Conservation (phyloP, 805 yeast species). For the Saccharomyces jurei region DNA sequence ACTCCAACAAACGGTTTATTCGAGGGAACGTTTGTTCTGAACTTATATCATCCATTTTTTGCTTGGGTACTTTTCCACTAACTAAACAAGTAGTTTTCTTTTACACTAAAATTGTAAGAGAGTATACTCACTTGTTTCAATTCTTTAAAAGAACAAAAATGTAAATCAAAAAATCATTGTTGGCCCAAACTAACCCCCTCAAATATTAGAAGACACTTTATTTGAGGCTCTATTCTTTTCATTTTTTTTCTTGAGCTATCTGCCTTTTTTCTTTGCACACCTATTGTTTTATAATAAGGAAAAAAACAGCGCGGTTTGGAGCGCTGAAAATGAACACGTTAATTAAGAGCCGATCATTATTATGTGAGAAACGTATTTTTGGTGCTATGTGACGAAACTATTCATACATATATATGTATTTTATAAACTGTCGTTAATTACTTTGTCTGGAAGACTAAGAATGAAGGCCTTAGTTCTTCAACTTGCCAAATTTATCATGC, state of each 20-base stretch:
- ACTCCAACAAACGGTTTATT: slow-evolving; percentile 36
- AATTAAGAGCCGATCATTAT: neutral
- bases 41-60: neutral
- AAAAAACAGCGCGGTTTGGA: neutral
- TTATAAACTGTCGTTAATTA: neutral
- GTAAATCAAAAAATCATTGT: neutral
- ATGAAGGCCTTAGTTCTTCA: slow-evolving; percentile 6
- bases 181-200: neutral
- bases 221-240: neutral
- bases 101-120: neutral
- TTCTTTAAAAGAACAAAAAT: neutral
- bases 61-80: neutral
- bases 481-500: slow-evolving; percentile 21
- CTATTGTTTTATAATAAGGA: neutral
- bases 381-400: neutral
- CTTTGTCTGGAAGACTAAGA: neutral
- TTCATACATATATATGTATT: neutral
- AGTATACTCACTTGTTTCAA: neutral
- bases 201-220: neutral
- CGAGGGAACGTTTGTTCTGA: slow-evolving; percentile 23
- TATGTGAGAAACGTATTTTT: neutral
- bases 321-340: neutral
- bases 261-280: neutral
- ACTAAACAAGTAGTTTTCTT: neutral
- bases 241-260: neutral